Percentiles rank a stretch among this genome's conserved stretches.
Conservation (phyloP, 2,329 filamentous ascomycete genomes). For the Paraconiothyrium sp. region DNA sequence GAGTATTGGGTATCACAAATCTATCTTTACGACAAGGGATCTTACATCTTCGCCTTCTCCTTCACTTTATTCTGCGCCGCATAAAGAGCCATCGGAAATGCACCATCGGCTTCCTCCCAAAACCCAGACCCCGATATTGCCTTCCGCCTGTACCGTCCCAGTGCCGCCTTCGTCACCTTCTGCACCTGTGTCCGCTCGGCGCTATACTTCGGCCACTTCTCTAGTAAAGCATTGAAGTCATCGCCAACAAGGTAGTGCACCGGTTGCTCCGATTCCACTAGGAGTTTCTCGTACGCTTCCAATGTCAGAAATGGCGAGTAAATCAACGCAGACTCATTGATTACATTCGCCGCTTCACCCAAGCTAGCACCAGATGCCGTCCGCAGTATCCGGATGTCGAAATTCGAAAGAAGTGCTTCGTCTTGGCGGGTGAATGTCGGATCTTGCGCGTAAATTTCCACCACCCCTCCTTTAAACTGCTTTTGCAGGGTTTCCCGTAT, state of each 20-base stretch:
- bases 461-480: slow-evolving; percentile 12
- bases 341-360: slow-evolving; percentile 34
- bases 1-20: slow-evolving; percentile 12
- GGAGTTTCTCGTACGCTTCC: slow-evolving; percentile 31
- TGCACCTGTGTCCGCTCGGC: slow-evolving; percentile 36
- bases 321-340: slow-evolving; percentile 33
- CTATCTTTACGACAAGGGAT: neutral
- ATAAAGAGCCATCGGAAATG: slow-evolving; percentile 43
- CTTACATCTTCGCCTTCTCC: slow-evolving; percentile 16
- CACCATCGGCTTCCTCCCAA: slow-evolving; percentile 35
- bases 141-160: slow-evolving; percentile 28
- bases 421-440: slow-evolving; percentile 41
- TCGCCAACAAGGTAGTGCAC: slow-evolving; percentile 36
- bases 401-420: slow-evolving; percentile 32
- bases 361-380: slow-evolving; percentile 37
- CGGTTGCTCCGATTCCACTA: slow-evolving; percentile 8
- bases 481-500: slow-evolving; percentile 26
- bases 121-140: slow-evolving; percentile 32
- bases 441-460: slow-evolving; percentile 42
- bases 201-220: slow-evolving; percentile 42
- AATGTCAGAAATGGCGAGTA: slow-evolving; percentile 42
- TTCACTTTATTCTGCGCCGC: slow-evolving; percentile 10
- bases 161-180: slow-evolving; percentile 22
- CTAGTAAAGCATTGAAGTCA: slow-evolving; percentile 38
- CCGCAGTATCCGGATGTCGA: slow-evolving; percentile 32